Base-by-base conservation (phyloP, 1,284 basidiomycete genomes). In the Athelia psychrophila region DNA sequence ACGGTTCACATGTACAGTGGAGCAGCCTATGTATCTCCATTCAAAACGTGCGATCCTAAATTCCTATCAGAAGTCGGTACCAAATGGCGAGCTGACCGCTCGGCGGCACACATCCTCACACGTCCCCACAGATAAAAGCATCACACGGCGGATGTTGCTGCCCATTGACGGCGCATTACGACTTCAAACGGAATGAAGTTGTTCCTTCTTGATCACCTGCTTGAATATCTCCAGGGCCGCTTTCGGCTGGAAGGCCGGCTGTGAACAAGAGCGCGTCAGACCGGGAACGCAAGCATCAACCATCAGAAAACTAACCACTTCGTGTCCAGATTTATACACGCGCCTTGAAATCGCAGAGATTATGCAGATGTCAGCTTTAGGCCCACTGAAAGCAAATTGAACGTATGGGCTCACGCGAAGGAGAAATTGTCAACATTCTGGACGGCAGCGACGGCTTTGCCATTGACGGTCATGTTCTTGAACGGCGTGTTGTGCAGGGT, bases 401-500 rank as follows among this genome's bases (percentile, higher is more conserved):
- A 50, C 13, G 23, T 24, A 33, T 33, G 33, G 42, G 25, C 22
- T 18, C 4, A 22, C 38, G 35, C 38, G 47, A 32, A 54, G 0
- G 78, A 72, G 58, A 85, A 84, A 55, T 81, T 83, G 54, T 78
- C 80, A 18, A 86, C 76, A 47, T 84, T 84, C 62, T 81, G 76
- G 20, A 84, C 72, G 0, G 81, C 77, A 0, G 80, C 83, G 4
- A 85, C 74, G 0, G 80, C 54, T 2, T 59, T 67, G 3, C 75
- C 80, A 36, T 72, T 50, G 22, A 84, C 72, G 51, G 25, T 4
- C 3, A 73, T 78, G 56, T 54, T 83, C 78, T 80, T 83, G 60
- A 84, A 86, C 0, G 77, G 76, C 0, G 77, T 77, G 4, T 69
- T 66, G 24, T 74, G 70, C 24, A 84, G 66, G 19, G 66, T 69